phyloP scores from a whole-genome alignment of 2,329 filamentous ascomycete genomes.

The Didymella pinodella region DNA sequence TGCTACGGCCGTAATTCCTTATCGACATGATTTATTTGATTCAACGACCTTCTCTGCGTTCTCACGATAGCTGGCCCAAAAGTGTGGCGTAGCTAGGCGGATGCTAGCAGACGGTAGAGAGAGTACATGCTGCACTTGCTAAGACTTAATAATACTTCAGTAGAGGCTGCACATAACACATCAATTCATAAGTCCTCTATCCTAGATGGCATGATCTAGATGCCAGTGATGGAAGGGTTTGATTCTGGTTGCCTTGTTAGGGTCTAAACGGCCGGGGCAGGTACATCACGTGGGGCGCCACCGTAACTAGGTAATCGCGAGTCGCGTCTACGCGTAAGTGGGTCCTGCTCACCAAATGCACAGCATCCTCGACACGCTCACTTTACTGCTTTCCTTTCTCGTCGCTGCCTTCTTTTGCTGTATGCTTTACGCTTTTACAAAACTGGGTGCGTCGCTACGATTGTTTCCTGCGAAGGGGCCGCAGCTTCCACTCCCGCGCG shows the following conservation, averaged over 20 bases:
- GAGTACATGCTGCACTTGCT: background rate
- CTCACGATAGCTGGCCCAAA: constrained; percentile 11
- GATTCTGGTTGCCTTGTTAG: background rate
- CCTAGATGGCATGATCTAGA: too few species aligned
- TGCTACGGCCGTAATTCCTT: constrained; percentile 19
- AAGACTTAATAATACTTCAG: background rate
- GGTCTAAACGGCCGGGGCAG: background rate
- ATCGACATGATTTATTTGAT: constrained; percentile 17
- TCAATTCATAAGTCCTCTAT: too few species aligned
- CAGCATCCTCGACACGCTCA: constrained; percentile 29
- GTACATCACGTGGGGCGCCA: constrained; percentile 9
- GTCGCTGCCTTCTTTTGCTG: constrained; percentile 44
- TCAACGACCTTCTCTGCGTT: constrained; percentile 9
- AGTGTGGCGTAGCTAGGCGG: background rate
- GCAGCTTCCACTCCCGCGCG: constrained; percentile 30
- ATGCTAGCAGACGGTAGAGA: background rate
- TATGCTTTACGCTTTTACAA: constrained; percentile 47
- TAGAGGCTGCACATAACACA: background rate
- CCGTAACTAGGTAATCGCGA: constrained; percentile 8
- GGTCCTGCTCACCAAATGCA: constrained; percentile 28
- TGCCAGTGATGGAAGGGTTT: too few species aligned
- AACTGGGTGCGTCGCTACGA: constrained; percentile 47
- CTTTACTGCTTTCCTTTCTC: constrained; percentile 37
- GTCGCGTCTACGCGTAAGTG: constrained; percentile 30
- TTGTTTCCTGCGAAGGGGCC: constrained; percentile 37